Percentiles rank a stretch among this genome's conserved stretches.
Conservation (phyloP, 176 grass and related monocot species). For the Juncus effusus region DNA sequence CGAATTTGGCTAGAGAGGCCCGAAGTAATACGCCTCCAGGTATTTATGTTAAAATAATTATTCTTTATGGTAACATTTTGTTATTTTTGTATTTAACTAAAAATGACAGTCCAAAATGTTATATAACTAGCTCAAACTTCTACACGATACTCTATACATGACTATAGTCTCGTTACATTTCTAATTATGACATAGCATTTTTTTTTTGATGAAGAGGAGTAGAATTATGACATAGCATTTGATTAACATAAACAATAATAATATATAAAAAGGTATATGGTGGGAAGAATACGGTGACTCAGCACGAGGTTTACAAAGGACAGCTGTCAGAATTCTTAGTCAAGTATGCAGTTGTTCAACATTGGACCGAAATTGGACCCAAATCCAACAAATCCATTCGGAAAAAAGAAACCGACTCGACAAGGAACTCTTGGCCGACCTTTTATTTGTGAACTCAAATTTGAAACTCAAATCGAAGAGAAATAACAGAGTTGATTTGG, state of each 20-base stretch:
- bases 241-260: background rate
- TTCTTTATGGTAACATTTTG: too few relatives aligned
- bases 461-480: constrained; percentile 54
- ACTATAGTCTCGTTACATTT: too few relatives aligned
- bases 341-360: constrained; percentile 85
- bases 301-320: constrained; percentile 58
- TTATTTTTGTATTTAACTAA: too few relatives aligned
- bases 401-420: constrained; percentile 78
- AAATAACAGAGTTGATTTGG: constrained; percentile 33
- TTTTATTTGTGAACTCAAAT: constrained; percentile 86
- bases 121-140: too few relatives aligned
- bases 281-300: constrained; percentile 96
- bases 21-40: constrained; percentile 76
- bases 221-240: too few relatives aligned
- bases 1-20: constrained; percentile 88
- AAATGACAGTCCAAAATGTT: too few relatives aligned
- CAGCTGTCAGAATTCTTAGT: constrained; percentile 81
- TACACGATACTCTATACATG: too few relatives aligned
- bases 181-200: too few relatives aligned
- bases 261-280: constrained; percentile 62
- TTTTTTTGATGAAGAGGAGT: too few relatives aligned
- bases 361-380: constrained; percentile 66
- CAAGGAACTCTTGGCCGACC: constrained; percentile 68
- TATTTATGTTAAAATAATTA: constrained; percentile 6
- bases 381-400: constrained; percentile 66